Conservation (phyloP, 257 asterid genomes). For the Cynanchum wilfordii region DNA sequence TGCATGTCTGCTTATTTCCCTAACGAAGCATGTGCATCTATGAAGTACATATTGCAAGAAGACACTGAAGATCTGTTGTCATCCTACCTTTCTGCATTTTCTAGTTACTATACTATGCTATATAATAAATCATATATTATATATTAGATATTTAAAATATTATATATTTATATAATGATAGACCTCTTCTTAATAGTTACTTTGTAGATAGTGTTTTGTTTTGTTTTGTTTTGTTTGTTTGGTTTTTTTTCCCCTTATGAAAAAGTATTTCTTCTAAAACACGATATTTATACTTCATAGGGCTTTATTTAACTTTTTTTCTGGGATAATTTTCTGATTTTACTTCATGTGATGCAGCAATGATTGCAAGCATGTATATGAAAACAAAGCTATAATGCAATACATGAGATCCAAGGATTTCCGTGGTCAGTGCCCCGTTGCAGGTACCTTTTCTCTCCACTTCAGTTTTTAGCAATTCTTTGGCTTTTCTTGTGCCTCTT, state of each 20-base stretch:
- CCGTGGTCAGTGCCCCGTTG: conserved; percentile 56
- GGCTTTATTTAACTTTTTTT: too few species aligned
- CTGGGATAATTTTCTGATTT: too few species aligned
- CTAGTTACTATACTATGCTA: neutral
- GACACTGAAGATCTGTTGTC: neutral
- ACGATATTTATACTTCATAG: neutral
- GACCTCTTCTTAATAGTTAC: too few species aligned
- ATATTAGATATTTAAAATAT: too few species aligned
- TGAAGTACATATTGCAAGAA: neutral
- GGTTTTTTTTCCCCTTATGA: too few species aligned
- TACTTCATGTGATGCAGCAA: conserved; percentile 32
- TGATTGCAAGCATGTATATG: conserved; percentile 96
- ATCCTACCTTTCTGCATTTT: neutral
- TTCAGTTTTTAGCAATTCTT: neutral
- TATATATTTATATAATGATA: too few species aligned
- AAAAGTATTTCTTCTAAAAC: too few species aligned
- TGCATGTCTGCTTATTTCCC: conserved; percentile 7
- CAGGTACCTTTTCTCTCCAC: conserved; percentile 44
- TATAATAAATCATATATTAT: too few species aligned
- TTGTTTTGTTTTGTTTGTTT: too few species aligned
- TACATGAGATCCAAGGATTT: conserved; percentile 39
- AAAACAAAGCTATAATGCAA: conserved; percentile 51
- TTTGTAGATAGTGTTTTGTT: too few species aligned
- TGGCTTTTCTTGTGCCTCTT: conserved; percentile 1
- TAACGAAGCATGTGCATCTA: neutral